phyloP scores from a whole-genome alignment of 106 monocot genomes.

The Iris macrosiphon region DNA sequence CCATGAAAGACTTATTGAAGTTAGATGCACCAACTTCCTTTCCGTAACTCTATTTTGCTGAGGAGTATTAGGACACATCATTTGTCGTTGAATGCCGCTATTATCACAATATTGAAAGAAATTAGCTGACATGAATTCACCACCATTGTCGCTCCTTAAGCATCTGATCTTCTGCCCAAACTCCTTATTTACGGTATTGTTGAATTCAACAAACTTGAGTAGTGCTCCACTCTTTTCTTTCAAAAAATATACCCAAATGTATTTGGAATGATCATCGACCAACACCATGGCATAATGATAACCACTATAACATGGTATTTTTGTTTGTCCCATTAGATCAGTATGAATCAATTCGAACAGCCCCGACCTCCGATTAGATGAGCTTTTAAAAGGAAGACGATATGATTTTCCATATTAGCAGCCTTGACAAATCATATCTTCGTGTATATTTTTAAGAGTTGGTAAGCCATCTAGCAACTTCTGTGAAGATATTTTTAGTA shows the following conservation, averaged over 20 bases:
- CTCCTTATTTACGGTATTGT: neutral
- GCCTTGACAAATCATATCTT: too few species aligned
- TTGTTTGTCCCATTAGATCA: too few species aligned
- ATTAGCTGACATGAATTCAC: slow-evolving; percentile 2
- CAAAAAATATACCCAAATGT: slow-evolving; percentile 9
- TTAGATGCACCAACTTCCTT: neutral
- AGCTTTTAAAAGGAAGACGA: too few species aligned
- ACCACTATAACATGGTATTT: too few species aligned
- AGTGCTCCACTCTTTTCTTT: slow-evolving; percentile 4
- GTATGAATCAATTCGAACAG: too few species aligned
- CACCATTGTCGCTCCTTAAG: neutral
- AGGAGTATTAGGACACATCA: slow-evolving; percentile 6
- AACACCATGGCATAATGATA: slow-evolving; percentile 7
- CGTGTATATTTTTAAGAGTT: too few species aligned
- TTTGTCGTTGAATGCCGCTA: neutral
- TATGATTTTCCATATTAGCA: too few species aligned
- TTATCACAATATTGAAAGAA: slow-evolving; percentile 9
- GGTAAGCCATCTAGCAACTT: too few species aligned
- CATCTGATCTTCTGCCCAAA: neutral
- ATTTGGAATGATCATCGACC: slow-evolving; percentile 2
- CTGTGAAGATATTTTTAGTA: too few species aligned
- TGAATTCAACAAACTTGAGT: slow-evolving; percentile 5
- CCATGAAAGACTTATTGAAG: neutral
- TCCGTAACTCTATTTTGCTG: neutral
- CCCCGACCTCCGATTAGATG: too few species aligned